Base-by-base conservation (phyloP, 2,329 filamentous ascomycete species). In the Cladorrhinum sp. region DNA sequence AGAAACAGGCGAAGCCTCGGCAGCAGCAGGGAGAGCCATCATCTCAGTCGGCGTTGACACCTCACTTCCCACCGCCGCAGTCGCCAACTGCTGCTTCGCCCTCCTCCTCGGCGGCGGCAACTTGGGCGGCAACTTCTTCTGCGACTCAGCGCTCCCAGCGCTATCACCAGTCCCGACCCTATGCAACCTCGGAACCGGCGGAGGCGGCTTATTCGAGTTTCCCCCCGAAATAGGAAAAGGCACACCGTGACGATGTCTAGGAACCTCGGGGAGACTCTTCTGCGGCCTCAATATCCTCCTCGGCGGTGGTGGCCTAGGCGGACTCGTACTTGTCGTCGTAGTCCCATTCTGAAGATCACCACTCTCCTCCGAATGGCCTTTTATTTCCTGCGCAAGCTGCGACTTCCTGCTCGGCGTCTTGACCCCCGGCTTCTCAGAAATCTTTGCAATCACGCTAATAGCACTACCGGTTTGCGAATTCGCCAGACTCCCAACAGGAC, bases 391-490 rank as follows among this genome's bases (percentile, higher is more conserved):
- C 16, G 63, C 68, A 12, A 68, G 67, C 14, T 72, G 73, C 52
- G 73, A 71, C 63, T 78, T 85, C 52, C 88, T 82, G 71, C 90
- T 92, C 5, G 91, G 91, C 18, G 91, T 92, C 69, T 92, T 87
- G 21, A 94, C 86, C 1, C 90, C 91, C 0, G 91, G 91, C 73
- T 90, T 92, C 75, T 94, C 91, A 72, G 83, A 91, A 50, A 92
- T 89, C 10, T 86, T 85, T 6, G 92, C 91, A 48, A 96, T 80
- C 52, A 95, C 88, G 70, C 90, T 93, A 65, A 91, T 78, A 69
- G 82, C 86, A 71, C 91, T 96, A 53, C 84, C 84, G n/a, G 82
- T 83, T 56, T 90, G 85, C 2, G 77, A 76, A 1, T 84, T 80
- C 1, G 86, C 84, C 2, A 94, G 79, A 62, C 86, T 89, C 1